A percentile compares a stretch with the other conserved stretches of the same genome.
Conservation (phyloP, 2,329 filamentous ascomycete species). For the Exophiala sp. region DNA sequence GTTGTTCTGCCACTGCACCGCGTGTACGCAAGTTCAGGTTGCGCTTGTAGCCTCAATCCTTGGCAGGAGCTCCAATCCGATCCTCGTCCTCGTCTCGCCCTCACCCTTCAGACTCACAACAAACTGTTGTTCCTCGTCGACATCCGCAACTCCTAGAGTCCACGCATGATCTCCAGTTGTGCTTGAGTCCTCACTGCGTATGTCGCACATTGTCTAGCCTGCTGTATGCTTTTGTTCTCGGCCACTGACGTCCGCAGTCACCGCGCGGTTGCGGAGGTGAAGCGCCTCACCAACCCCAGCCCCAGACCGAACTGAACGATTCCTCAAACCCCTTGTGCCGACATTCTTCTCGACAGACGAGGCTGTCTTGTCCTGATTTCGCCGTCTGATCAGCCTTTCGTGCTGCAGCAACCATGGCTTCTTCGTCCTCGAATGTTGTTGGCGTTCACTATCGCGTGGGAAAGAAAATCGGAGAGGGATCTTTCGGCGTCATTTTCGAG, state of each 20-base stretch:
- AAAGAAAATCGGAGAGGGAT: constrained; percentile 99
- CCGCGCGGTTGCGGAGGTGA: constrained; percentile 19
- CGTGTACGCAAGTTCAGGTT: too few species aligned
- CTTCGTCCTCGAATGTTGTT: constrained; percentile 91
- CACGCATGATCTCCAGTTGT: constrained; percentile 11
- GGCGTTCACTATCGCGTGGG: constrained; percentile 98
- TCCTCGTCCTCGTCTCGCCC: neutral
- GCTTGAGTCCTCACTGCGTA: constrained; percentile 7
- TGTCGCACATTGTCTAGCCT: neutral
- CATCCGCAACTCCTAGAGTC: neutral
- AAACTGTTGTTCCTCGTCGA: constrained; percentile 9
- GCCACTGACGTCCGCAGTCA: constrained; percentile 13
- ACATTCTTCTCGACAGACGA: neutral
- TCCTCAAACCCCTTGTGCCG: neutral
- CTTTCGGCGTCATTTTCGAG: constrained; percentile 97
- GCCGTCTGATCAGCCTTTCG: neutral
- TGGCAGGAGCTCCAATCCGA: constrained; percentile 3
- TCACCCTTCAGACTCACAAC: neutral
- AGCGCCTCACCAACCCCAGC: constrained; percentile 12
- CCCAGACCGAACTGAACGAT: constrained; percentile 2
- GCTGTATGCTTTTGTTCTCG: neutral
- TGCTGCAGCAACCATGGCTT: constrained; percentile 55
- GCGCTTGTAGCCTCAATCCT: constrained; percentile 1
- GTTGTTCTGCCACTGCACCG: neutral
- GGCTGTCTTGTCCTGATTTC: neutral